These are phyloP conservation scores for Balamuthia mandrillaris DNA, from an alignment of 208 protist genomes.

Conservation along the genomic window DNA sequence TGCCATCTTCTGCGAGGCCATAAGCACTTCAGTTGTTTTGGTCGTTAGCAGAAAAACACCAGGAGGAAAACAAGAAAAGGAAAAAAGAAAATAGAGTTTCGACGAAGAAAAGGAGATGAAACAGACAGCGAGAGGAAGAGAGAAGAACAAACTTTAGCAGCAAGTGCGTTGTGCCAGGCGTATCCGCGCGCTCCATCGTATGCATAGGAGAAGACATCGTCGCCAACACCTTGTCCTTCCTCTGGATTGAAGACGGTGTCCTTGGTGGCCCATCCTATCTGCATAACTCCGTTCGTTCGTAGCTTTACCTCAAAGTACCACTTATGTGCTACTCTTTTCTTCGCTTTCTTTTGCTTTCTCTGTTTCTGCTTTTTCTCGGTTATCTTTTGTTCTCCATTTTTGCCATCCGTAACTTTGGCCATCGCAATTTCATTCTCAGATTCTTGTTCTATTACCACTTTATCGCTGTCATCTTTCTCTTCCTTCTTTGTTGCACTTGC, in stretches of 20 bases:
- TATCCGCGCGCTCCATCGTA: neutral
- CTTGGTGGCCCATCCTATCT: slow-evolving; percentile 24
- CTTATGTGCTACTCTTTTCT: neutral
- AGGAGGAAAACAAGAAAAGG: too few species aligned
- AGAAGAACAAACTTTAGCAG: neutral
- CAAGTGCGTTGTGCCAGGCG: neutral
- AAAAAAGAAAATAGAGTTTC: too few species aligned
- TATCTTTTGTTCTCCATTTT: neutral
- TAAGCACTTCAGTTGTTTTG: neutral
- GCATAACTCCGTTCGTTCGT: slow-evolving; percentile 20
- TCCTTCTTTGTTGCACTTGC: too few species aligned
- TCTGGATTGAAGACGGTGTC: slow-evolving; percentile 25
- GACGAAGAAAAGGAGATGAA: too few species aligned
- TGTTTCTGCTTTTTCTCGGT: neutral
- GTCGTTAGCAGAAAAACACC: neutral
- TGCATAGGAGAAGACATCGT: slow-evolving; percentile 15
- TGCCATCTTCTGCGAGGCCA: slow-evolving; percentile 20
- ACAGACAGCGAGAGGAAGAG: neutral
- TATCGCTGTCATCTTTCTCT: too few species aligned
- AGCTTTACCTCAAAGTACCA: slow-evolving; percentile 25
- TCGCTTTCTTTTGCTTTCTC: neutral
- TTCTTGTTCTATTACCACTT: too few species aligned
- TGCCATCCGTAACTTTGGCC: neutral
- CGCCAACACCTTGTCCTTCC: slow-evolving; percentile 14
- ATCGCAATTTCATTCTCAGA: neutral